phyloP scores from a whole-genome alignment of 306 rosid species.

The Canavalia ensiformis region DNA sequence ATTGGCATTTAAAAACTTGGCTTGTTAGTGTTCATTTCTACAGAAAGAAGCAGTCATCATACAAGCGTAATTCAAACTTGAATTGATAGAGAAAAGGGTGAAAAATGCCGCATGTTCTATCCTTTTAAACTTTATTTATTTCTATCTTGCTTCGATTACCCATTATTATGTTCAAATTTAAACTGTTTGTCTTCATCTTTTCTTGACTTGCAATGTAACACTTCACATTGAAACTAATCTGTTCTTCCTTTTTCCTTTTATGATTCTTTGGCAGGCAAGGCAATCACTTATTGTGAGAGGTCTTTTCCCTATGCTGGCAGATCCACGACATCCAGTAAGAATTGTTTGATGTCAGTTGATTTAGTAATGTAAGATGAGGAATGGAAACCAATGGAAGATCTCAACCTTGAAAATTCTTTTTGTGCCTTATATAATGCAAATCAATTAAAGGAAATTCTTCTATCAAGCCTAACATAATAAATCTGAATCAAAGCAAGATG shows the following conservation, averaged over 20 bases:
- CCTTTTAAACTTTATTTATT: neutral
- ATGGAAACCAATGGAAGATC: neutral
- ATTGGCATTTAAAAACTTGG: neutral
- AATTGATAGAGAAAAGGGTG: slow-evolving; percentile 4
- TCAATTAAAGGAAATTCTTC: slow-evolving; percentile 20
- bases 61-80: neutral
- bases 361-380: neutral
- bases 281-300: slow-evolving; percentile 93
- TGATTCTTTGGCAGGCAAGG: slow-evolving; percentile 72
- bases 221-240: slow-evolving; percentile 30
- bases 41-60: neutral
- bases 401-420: neutral
- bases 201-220: slow-evolving; percentile 27
- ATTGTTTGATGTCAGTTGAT: slow-evolving; percentile 28
- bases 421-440: neutral
- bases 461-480: neutral
- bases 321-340: slow-evolving; percentile 94
- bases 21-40: slow-evolving; percentile 22
- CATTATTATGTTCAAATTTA: neutral
- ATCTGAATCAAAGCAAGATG: neutral
- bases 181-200: slow-evolving; percentile 1
- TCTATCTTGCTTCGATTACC: slow-evolving; percentile 24
- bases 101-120: neutral
- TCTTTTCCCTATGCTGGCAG: slow-evolving; percentile 94
- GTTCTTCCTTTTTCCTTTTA: slow-evolving; percentile 19